A percentile compares a stretch with the other conserved stretches of the same genome.
phyloP scores from a whole-genome alignment of 1,139 yeast genomes.

The Lodderomyces parapsilosis region DNA sequence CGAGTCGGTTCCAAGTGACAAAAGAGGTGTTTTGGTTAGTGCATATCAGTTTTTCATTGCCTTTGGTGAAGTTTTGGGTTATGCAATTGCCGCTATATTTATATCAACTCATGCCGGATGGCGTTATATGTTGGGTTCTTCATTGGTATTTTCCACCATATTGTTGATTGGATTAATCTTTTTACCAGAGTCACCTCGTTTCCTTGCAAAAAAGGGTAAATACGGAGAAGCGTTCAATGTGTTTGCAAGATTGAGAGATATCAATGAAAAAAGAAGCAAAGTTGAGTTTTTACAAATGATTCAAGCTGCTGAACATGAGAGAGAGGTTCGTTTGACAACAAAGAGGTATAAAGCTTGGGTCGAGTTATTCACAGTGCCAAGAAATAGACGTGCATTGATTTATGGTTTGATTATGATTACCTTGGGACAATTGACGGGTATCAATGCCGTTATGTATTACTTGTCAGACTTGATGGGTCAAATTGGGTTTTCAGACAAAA shows the following conservation, averaged over 20 bases:
- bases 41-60: constrained; percentile 59
- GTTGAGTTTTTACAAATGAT: constrained; percentile 52
- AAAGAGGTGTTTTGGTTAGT: constrained; percentile 58
- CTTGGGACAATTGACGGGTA: constrained; percentile 58
- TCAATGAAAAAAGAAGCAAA: constrained; percentile 34
- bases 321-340: constrained; percentile 24
- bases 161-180: constrained; percentile 47
- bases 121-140: constrained; percentile 61
- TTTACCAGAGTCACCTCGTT: constrained; percentile 53
- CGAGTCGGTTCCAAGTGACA: constrained; percentile 57
- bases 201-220: constrained; percentile 48
- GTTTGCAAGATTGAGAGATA: constrained; percentile 55
- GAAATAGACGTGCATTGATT: constrained; percentile 58
- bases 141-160: constrained; percentile 54
- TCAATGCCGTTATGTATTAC: constrained; percentile 56
- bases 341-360: constrained; percentile 33
- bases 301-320: constrained; percentile 30
- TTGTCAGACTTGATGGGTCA: constrained; percentile 51
- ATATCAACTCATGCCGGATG: constrained; percentile 54
- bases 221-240: constrained; percentile 50
- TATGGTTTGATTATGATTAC: constrained; percentile 56
- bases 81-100: constrained; percentile 56
- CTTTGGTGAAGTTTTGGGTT: constrained; percentile 58
- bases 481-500: constrained; percentile 44
- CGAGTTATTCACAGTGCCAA: constrained; percentile 51